Conservation (phyloP, 345 rosid species). For the Eucalyptus dawsonii region DNA sequence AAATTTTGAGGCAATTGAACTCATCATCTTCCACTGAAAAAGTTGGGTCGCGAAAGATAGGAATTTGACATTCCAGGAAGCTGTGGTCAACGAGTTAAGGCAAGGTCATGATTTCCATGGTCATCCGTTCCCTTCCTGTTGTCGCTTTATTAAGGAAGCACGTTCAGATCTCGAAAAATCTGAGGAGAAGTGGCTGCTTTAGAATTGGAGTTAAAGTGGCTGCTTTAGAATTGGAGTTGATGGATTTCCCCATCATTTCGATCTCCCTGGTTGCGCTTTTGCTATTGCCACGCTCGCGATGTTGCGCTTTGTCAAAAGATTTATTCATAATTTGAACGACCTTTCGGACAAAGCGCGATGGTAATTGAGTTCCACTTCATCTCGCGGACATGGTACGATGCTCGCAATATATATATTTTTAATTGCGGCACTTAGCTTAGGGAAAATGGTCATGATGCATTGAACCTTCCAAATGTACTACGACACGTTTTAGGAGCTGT, state of each 20-base stretch:
- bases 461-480: background rate
- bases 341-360: background rate
- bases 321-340: background rate
- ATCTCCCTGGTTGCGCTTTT: background rate
- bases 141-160: background rate
- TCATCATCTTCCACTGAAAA: background rate
- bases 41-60: background rate
- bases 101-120: background rate
- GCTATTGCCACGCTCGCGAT: background rate
- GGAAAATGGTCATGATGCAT: too few species aligned
- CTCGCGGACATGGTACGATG: background rate
- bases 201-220: background rate
- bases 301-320: background rate
- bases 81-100: background rate
- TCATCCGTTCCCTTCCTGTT: background rate
- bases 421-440: too few species aligned
- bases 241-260: background rate
- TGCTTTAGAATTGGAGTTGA: background rate
- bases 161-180: background rate
- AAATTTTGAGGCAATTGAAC: background rate
- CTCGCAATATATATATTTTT: background rate
- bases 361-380: background rate
- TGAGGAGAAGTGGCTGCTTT: background rate
- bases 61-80: background rate
- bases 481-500: background rate